These are phyloP conservation scores for Phoma herbarum DNA, from an alignment of 2,329 filamentous ascomycete species.

Conservation along the genomic window DNA sequence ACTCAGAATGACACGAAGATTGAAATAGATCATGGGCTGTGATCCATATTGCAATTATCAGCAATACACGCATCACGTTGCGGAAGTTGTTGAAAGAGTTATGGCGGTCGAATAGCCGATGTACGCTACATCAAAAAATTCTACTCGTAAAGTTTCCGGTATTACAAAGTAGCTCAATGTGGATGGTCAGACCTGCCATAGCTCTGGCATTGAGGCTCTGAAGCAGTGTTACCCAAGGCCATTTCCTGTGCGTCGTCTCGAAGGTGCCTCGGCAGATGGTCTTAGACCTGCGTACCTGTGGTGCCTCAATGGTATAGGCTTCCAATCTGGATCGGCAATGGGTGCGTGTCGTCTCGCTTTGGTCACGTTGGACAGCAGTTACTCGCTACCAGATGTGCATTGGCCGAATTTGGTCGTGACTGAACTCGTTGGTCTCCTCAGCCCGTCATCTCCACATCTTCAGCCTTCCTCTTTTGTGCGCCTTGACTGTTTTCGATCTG, in stretches of 20 bases:
- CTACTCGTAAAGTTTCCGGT: background rate
- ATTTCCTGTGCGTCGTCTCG: background rate
- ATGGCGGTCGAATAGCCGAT: background rate
- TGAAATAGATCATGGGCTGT: background rate
- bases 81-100: background rate
- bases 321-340: background rate
- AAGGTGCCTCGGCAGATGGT: slow-evolving; percentile 4
- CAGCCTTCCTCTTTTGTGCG: slow-evolving; percentile 38
- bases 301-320: slow-evolving; percentile 10
- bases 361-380: background rate
- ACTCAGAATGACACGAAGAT: background rate
- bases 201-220: slow-evolving; percentile 11
- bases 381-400: slow-evolving; percentile 4
- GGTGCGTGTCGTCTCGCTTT: slow-evolving; percentile 4
- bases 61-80: background rate
- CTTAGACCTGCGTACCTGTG: slow-evolving; percentile 17
- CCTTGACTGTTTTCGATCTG: slow-evolving; percentile 27
- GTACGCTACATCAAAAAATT: background rate
- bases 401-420: background rate
- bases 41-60: too few species aligned
- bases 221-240: slow-evolving; percentile 12
- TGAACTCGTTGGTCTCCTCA: slow-evolving; percentile 23
- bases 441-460: slow-evolving; percentile 47
- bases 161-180: background rate
- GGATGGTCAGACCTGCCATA: slow-evolving; percentile 3